phyloP scores from a whole-genome alignment of 441 rosid species.

The Pelargonium exstipulatum region DNA sequence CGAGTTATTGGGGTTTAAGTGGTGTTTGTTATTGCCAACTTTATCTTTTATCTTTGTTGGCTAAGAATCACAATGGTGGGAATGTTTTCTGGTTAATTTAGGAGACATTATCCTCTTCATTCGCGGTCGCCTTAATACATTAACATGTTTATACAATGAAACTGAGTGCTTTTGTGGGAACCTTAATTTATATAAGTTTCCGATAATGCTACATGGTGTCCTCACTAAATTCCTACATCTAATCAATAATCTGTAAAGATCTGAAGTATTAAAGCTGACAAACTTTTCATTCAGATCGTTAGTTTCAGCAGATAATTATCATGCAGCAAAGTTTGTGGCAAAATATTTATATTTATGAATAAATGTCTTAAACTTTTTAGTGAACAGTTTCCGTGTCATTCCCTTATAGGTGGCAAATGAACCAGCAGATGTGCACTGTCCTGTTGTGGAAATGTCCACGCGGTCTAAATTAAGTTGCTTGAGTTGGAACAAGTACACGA shows the following conservation, averaged over 20 bases:
- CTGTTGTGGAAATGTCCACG: conserved; percentile 34
- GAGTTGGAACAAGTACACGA: conserved; percentile 41
- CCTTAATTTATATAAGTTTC: not conserved
- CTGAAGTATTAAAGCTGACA: conserved; percentile 2
- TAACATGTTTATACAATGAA: not conserved
- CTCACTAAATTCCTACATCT: no score
- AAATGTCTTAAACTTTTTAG: conserved; percentile 3
- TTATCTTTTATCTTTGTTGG: conserved; percentile 6
- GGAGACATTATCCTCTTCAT: not conserved
- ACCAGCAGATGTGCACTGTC: conserved; percentile 36
- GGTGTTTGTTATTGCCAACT: not conserved
- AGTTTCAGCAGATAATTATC: not conserved
- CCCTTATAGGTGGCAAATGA: conserved; percentile 31
- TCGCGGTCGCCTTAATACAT: not conserved
- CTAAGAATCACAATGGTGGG: not conserved
- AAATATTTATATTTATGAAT: not conserved
- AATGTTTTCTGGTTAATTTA: not conserved
- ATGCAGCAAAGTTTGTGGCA: not conserved
- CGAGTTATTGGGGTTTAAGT: not conserved
- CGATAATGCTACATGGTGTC: no score
- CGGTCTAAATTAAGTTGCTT: conserved; percentile 41
- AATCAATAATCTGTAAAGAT: no score
- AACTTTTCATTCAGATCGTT: not conserved
- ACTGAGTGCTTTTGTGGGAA: not conserved
- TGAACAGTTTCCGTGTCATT: conserved; percentile 8